A percentile compares a stretch with the other conserved stretches of the same genome.
Evolutionary conservation across 1,284 basidiomycete species (phyloP).

Genomic region (Coniferiporia sulphurascens): DNA sequence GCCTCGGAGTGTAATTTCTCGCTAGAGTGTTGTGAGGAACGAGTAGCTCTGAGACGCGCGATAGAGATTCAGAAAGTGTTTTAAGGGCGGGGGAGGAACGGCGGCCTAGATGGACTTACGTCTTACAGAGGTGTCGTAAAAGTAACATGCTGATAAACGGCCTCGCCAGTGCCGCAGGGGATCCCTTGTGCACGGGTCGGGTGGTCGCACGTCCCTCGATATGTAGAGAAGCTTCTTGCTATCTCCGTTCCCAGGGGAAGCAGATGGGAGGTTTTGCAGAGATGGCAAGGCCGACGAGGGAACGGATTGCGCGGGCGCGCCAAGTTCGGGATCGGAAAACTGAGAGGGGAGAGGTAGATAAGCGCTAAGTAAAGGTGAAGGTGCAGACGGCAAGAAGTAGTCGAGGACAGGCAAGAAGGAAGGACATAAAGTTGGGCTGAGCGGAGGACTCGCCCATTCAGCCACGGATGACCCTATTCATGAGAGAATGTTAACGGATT

Average conservation of each 20-base stretch:
- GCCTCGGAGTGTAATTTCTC: constrained; percentile 13
- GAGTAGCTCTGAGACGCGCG: neutral
- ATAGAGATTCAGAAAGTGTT: neutral
- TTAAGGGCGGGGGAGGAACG: neutral
- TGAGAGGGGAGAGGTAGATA: neutral
- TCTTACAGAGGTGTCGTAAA: constrained; percentile 9
- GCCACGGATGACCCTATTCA: neutral
- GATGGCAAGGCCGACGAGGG: neutral
- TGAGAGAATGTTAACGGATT: neutral
- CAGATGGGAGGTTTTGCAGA: neutral
- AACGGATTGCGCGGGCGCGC: neutral
- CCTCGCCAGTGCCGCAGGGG: neutral
- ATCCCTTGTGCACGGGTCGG: neutral
- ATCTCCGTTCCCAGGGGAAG: constrained; percentile 10
- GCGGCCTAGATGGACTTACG: constrained; percentile 6
- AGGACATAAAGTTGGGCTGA: neutral
- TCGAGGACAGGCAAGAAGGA: neutral
- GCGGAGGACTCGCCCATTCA: neutral
- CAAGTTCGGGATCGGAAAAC: neutral
- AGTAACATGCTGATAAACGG: constrained; percentile 5
- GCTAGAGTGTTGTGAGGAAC: constrained; percentile 8
- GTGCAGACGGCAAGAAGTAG: neutral
- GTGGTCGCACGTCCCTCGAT: neutral
- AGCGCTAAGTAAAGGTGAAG: neutral
- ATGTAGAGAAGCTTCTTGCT: constrained; percentile 2